phyloP scores from a whole-genome alignment of 1,284 basidiomycete genomes.

The Apiotrichum veenhuisii region DNA sequence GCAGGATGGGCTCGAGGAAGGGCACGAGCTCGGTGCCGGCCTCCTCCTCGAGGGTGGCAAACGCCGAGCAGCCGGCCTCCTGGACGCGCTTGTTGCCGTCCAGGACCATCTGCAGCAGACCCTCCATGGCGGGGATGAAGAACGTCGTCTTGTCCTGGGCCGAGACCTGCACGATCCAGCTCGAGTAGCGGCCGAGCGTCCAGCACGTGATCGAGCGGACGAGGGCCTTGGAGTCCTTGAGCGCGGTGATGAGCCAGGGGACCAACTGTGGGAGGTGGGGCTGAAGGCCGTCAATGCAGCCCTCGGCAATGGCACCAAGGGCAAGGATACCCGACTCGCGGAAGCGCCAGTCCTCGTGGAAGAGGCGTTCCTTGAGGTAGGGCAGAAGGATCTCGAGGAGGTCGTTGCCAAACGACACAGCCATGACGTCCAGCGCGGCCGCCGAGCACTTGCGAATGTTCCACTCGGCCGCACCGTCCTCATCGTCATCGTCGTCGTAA shows the following conservation, averaged over 20 bases:
- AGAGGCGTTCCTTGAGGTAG: slow-evolving; percentile 87
- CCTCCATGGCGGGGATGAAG: slow-evolving; percentile 97
- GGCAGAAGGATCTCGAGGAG: slow-evolving; percentile 84
- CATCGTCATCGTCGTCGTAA: slow-evolving; percentile 88
- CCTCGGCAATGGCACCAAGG: slow-evolving; percentile 96
- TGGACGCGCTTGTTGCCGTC: slow-evolving; percentile 99
- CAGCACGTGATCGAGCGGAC: slow-evolving; percentile 98
- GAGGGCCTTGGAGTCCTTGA: slow-evolving; percentile 91
- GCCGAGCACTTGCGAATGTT: slow-evolving; percentile 98
- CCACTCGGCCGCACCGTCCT: slow-evolving; percentile 98
- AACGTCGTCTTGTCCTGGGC: slow-evolving; percentile 80
- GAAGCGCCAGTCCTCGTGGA: slow-evolving; percentile 89
- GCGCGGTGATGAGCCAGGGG: slow-evolving; percentile 83
- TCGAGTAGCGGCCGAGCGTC: slow-evolving; percentile 97
- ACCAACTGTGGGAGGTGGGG: slow-evolving; percentile 89
- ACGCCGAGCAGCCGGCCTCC: slow-evolving; percentile 97
- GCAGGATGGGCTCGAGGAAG: slow-evolving; percentile 89
- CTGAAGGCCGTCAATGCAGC: slow-evolving; percentile 93
- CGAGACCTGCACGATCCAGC: slow-evolving; percentile 78
- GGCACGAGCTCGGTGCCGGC: slow-evolving; percentile 85
- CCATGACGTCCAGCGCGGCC: slow-evolving; percentile 93
- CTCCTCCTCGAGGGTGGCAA: slow-evolving; percentile 97
- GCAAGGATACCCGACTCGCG: slow-evolving; percentile 95
- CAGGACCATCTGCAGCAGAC: slow-evolving; percentile 92
- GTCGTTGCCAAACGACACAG: slow-evolving; percentile 83